A percentile compares a stretch with the other conserved stretches of the same genome.
Evolutionary conservation across 2,329 filamentous ascomycete genomes (phyloP).

Genomic region (Neopestalotiopsis sp.): DNA sequence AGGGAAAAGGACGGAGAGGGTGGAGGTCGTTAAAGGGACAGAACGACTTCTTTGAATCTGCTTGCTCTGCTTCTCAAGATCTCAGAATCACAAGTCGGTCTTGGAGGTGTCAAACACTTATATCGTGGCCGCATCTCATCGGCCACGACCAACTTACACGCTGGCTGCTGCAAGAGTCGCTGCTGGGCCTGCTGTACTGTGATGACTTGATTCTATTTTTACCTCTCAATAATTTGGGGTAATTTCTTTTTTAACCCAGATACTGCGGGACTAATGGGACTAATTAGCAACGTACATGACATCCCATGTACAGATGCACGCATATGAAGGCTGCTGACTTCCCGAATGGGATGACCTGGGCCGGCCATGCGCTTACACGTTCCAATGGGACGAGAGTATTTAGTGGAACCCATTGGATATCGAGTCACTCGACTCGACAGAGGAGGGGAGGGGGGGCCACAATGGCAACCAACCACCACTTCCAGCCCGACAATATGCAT

Average conservation of each 20-base stretch:
- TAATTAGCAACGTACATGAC: slow-evolving; percentile 37
- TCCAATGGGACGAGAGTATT: slow-evolving; percentile 48
- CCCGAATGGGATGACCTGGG: slow-evolving; percentile 33
- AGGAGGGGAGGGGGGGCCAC: slow-evolving; percentile 24
- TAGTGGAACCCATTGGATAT: slow-evolving; percentile 29
- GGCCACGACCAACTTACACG: slow-evolving; percentile 38
- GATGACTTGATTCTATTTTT: slow-evolving; percentile 50
- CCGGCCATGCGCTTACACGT: slow-evolving; percentile 51
- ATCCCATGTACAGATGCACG: slow-evolving; percentile 24
- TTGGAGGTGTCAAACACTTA: slow-evolving; percentile 60
- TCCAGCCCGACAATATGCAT: slow-evolving; percentile 34
- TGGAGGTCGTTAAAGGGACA: slow-evolving; percentile 46
- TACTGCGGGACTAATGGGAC: slow-evolving; percentile 38
- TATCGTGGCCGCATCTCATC: slow-evolving; percentile 56
- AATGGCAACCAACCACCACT: slow-evolving; percentile 34
- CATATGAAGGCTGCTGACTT: slow-evolving; percentile 29
- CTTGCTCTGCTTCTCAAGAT: slow-evolving; percentile 48
- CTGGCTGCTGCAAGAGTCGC: background rate
- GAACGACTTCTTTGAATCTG: slow-evolving; percentile 53
- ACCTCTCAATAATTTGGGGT: slow-evolving; percentile 44
- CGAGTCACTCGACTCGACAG: slow-evolving; percentile 28
- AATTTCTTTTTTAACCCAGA: slow-evolving; percentile 48
- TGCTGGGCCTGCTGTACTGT: slow-evolving; percentile 35
- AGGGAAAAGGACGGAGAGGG: slow-evolving; percentile 38
- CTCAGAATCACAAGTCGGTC: slow-evolving; percentile 44